Evolutionary conservation across 805 yeast genomes (phyloP).

Genomic region (Saturnispora halmiae): DNA sequence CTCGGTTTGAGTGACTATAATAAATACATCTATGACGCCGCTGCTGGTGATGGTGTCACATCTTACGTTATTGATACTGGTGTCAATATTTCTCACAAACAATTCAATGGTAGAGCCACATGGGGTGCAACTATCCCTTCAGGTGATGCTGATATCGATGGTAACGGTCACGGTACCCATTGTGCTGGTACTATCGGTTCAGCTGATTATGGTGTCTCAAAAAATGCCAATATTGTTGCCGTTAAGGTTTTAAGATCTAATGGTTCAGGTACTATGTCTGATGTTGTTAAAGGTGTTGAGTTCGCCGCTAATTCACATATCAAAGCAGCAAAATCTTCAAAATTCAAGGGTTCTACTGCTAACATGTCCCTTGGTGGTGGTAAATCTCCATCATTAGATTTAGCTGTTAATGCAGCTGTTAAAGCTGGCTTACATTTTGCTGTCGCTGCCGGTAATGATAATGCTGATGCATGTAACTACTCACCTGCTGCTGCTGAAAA

Average conservation of each 20-base stretch:
- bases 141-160: conserved; percentile 65
- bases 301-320: conserved; percentile 68
- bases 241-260: conserved; percentile 75
- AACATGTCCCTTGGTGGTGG: conserved; percentile 96
- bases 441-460: conserved; percentile 95
- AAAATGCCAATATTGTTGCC: conserved; percentile 68
- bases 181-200: conserved; percentile 95
- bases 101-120: conserved; percentile 73
- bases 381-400: conserved; percentile 74
- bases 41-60: conserved; percentile 77
- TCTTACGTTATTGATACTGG: conserved; percentile 90
- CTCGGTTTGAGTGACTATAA: conserved; percentile 60
- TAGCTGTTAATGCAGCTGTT: conserved; percentile 86
- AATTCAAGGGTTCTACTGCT: conserved; percentile 78
- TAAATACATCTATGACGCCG: conserved; percentile 61
- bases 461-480: conserved; percentile 83
- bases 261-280: conserved; percentile 79
- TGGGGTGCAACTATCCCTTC: conserved; percentile 81
- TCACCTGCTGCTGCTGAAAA: conserved; percentile 85
- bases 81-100: conserved; percentile 62
- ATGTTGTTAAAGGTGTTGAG: conserved; percentile 78
- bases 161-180: conserved; percentile 93
- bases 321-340: conserved; percentile 42
- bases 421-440: conserved; percentile 85
- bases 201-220: conserved; percentile 72